phyloP scores from a whole-genome alignment of 495 filamentous ascomycete species.

The Lophium mytilinum region DNA sequence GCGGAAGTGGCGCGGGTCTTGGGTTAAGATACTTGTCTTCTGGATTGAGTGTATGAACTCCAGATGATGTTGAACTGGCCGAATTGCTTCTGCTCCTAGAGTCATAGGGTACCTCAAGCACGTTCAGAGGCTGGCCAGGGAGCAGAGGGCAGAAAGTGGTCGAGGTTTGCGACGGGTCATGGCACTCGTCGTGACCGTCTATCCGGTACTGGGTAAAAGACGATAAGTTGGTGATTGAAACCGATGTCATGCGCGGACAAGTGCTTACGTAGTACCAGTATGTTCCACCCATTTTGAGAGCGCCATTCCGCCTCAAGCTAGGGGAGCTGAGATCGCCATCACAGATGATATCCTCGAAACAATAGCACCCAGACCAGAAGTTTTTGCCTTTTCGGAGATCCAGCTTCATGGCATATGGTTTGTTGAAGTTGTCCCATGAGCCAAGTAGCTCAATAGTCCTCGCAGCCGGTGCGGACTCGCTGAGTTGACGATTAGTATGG shows the following conservation, averaged over 20 bases:
- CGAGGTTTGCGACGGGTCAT: slow-evolving; percentile 59
- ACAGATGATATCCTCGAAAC: slow-evolving; percentile 73
- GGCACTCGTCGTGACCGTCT: slow-evolving; percentile 63
- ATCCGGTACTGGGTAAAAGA: slow-evolving; percentile 58
- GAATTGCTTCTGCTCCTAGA: slow-evolving; percentile 35
- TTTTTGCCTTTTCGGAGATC: slow-evolving; percentile 61
- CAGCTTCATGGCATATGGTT: slow-evolving; percentile 66
- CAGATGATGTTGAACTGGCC: slow-evolving; percentile 34
- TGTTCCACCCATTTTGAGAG: slow-evolving; percentile 81
- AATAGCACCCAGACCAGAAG: slow-evolving; percentile 78
- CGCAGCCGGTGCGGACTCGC: slow-evolving; percentile 57
- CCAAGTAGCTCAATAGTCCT: slow-evolving; percentile 72
- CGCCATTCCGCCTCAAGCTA: slow-evolving; percentile 57
- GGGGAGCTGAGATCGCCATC: slow-evolving; percentile 57
- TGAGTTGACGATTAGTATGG: slow-evolving; percentile 22
- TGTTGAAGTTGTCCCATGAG: slow-evolving; percentile 88
- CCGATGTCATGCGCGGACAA: neutral
- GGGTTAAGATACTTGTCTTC: slow-evolving; percentile 66
- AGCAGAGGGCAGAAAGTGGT: slow-evolving; percentile 78
- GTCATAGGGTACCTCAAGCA: slow-evolving; percentile 70
- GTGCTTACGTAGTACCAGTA: slow-evolving; percentile 87
- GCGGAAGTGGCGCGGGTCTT: slow-evolving; percentile 49
- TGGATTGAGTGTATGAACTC: slow-evolving; percentile 69
- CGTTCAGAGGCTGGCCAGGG: slow-evolving; percentile 77
- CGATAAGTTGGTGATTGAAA: neutral